Evolutionary conservation across 257 asterid genomes (phyloP).

Genomic region (Galeopsis tetrahit): DNA sequence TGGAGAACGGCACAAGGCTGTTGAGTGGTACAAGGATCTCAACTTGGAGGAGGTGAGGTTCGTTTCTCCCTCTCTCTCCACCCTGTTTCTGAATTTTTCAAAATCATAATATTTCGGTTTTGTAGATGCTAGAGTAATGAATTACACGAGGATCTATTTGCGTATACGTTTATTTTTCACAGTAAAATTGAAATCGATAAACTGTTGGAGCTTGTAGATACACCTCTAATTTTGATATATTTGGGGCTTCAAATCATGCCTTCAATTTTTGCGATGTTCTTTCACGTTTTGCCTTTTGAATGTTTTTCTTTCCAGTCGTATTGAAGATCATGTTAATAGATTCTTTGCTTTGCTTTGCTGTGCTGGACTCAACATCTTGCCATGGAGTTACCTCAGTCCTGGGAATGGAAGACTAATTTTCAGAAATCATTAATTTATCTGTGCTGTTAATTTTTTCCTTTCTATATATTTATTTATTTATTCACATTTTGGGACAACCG

Average conservation of each 20-base stretch:
- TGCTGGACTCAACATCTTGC: not conserved
- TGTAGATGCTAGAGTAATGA: not conserved
- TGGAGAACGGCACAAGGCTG: constrained; percentile 31
- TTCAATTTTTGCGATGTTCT: constrained; percentile 7
- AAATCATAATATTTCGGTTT: not conserved
- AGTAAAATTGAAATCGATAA: not conserved
- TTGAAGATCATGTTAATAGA: not conserved
- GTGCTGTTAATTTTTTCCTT: not conserved
- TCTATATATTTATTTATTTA: not conserved
- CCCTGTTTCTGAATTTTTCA: not conserved
- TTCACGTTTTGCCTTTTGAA: not conserved
- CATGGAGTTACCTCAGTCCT: not conserved
- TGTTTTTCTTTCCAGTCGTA: not conserved
- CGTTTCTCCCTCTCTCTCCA: constrained; percentile 42
- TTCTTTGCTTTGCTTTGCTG: constrained; percentile 1
- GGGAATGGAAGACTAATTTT: not conserved
- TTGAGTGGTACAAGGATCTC: constrained; percentile 45
- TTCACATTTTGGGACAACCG: not conserved
- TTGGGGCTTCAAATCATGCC: not conserved
- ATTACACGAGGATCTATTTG: constrained; percentile 1
- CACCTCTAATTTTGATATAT: not conserved
- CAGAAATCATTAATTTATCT: not conserved
- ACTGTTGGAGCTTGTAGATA: not conserved
- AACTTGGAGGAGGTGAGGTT: constrained; percentile 91
- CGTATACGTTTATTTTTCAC: constrained; percentile 18